Evolutionary conservation across 495 filamentous ascomycete genomes (phyloP).

Genomic region (Xylaria sp.): DNA sequence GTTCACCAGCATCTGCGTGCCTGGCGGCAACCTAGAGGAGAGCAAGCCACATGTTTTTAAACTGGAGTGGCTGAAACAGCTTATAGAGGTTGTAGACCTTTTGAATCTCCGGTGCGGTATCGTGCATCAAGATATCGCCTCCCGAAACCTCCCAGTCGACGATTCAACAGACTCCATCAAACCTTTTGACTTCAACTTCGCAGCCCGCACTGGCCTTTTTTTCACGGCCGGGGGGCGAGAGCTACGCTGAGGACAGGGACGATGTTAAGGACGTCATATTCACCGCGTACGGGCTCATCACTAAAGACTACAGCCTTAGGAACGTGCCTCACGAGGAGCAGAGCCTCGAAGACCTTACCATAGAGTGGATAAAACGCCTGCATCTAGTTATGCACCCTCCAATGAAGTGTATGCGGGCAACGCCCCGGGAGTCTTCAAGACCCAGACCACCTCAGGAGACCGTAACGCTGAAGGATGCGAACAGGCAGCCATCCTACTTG

Average conservation of each 20-base stretch:
- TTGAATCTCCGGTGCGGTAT: constrained; percentile 6
- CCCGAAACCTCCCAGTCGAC: constrained; percentile 5
- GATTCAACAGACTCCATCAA: neutral
- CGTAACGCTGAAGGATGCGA: neutral
- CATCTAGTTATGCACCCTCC: constrained; percentile 2
- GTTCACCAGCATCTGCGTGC: neutral
- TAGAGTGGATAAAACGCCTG: constrained; percentile 8
- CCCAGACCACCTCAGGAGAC: neutral
- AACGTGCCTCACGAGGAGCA: neutral
- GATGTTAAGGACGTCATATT: constrained; percentile 15
- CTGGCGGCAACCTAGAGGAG: neutral
- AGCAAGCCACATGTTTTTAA: constrained; percentile 6
- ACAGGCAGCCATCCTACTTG: neutral
- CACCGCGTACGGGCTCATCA: constrained; percentile 12
- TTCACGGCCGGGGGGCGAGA: neutral
- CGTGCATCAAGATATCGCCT: constrained; percentile 14
- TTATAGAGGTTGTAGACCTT: neutral
- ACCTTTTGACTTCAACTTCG: constrained; percentile 9
- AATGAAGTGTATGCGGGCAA: neutral
- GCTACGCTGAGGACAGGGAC: neutral
- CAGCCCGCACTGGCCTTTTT: neutral
- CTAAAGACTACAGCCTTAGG: neutral
- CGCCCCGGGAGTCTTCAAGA: neutral
- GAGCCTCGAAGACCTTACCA: neutral
- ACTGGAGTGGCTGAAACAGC: constrained; percentile 9